Evolutionary conservation across 1,284 basidiomycete genomes (phyloP).

Genomic region (Ustilago xerochloae): DNA sequence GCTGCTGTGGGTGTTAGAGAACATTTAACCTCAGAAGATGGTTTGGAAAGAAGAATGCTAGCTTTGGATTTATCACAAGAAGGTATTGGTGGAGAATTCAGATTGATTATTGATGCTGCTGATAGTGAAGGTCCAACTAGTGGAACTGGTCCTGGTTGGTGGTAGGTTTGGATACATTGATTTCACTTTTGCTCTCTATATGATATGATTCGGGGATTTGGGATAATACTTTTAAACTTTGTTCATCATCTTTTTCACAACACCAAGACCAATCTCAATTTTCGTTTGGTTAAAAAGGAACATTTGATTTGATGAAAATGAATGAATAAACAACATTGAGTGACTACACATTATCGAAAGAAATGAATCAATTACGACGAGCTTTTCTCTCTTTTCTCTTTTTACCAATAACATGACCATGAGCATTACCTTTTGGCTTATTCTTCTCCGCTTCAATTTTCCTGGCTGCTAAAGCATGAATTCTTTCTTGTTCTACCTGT

Average conservation of each 20-base stretch:
- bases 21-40: conserved; percentile 35
- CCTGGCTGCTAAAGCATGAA: conserved; percentile 21
- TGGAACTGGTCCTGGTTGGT: conserved; percentile 48
- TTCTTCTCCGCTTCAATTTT: conserved; percentile 42
- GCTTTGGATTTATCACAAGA: conserved; percentile 35
- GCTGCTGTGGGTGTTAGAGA: conserved; percentile 37
- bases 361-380: conserved; percentile 11
- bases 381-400: conserved; percentile 60
- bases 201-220: no score
- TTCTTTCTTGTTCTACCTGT: conserved; percentile 14
- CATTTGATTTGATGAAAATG: not conserved
- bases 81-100: conserved; percentile 38
- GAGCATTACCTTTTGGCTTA: conserved; percentile 32
- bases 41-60: conserved; percentile 32
- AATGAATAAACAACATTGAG: not conserved
- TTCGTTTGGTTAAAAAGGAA: no score
- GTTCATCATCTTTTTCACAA: no score
- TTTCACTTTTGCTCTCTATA: not conserved
- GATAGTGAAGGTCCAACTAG: conserved; percentile 46
- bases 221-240: not conserved
- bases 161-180: conserved; percentile 13
- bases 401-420: conserved; percentile 62
- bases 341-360: not conserved
- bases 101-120: conserved; percentile 45
- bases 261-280: no score